Evolutionary conservation across 768 basidiomycete genomes (phyloP), one percentile per base, ranked within the genome.

Genomic region (Cubamyces lactineus): DNA sequence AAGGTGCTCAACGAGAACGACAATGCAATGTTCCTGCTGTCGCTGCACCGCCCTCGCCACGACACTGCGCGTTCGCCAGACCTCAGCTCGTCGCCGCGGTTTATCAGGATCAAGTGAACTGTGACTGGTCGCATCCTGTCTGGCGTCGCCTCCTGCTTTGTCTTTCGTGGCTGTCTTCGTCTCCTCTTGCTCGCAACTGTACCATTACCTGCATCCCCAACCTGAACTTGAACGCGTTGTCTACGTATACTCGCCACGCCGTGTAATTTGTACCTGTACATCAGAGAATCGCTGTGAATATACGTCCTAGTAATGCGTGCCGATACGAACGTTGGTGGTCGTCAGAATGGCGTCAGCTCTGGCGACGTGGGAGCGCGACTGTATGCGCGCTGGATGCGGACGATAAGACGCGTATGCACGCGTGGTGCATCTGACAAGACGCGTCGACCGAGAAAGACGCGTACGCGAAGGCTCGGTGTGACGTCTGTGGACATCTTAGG

Each of bases 1-100:
- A 81, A 84, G 62, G 88, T 91, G 24, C 78, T 93, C 42, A 82
- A 88, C 70, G 85, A 84, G 19, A 82, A 78, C 59, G 87, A 91
- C 75, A 92, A 93, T 54, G 79, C 80, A 13, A 73, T 82, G 24
- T 80, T 81, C 47, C 83, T 93, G 47, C 83, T 93, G 54, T 82
- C 81, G 41, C 79, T 92, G 45, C 91, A 92, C 69, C 39, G 49
- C 17, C 54, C 64, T 23, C 47, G 66, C 19, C 56, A 57, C 21
- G 71, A 75, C 19, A 49, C 1, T 26, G 66, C 70, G 48, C 48
- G 70, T 50, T 71, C 71, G 62, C 73, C 73, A 61, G 75, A 77
- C 51, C 61, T 69, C 38, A 77, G 77, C 34, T 58, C 73, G 19
- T 55, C 71, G 40, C 53, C 62, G 39, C 68, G 73, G 13, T 67